These are phyloP conservation scores for Lanmaoa pseudosensibilis DNA, from an alignment of 768 basidiomycete species.

Conservation along the genomic window DNA sequence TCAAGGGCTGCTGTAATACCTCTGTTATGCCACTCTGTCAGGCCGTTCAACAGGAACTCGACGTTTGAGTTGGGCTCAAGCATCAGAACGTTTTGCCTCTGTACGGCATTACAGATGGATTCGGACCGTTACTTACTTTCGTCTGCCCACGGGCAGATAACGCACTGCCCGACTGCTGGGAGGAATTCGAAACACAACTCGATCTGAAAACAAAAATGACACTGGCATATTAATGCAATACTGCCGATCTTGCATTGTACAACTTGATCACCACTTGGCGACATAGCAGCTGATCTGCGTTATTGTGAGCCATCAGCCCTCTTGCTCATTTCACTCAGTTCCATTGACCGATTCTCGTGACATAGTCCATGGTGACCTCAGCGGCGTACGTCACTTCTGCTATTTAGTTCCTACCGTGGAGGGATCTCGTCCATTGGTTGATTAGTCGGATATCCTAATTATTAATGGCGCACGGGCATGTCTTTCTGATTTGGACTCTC, in stretches of 20 bases:
- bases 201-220: conserved; percentile 16
- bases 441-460: no score
- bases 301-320: conserved; percentile 14
- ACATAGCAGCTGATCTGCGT: conserved; percentile 24
- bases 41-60: no score
- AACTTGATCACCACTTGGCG: conserved; percentile 14
- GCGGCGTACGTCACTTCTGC: no score
- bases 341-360: conserved; percentile 15
- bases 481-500: conserved; percentile 37
- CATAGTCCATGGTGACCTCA: conserved; percentile 42
- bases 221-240: conserved; percentile 10
- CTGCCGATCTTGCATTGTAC: neutral
- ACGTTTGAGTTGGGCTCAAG: conserved; percentile 32
- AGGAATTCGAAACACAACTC: conserved; percentile 10
- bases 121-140: conserved; percentile 31
- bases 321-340: no score
- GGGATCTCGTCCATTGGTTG: no score
- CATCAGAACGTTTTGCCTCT: conserved; percentile 34
- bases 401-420: no score
- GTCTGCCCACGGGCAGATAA: conserved; percentile 36
- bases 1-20: no score
- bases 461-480: conserved; percentile 10
- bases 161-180: conserved; percentile 31
- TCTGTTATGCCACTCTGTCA: no score
- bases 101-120: conserved; percentile 26